Conservation (phyloP, 1,284 basidiomycete genomes). For the Mixia osmundae region DNA sequence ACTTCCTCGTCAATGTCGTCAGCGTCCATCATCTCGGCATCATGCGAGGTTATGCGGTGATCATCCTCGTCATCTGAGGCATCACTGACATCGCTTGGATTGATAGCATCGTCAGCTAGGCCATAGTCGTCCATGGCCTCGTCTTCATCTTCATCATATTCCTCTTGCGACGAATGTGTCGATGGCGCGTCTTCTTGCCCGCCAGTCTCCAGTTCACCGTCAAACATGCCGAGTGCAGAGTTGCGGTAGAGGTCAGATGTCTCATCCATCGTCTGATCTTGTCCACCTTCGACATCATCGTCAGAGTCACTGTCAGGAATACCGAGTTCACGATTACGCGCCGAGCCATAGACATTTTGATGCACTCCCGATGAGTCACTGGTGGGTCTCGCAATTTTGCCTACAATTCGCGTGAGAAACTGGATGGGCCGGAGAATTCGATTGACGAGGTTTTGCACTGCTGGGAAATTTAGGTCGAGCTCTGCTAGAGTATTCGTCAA, state of each 20-base stretch:
- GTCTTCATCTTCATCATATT: slow-evolving; percentile 12
- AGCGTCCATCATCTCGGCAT: slow-evolving; percentile 3
- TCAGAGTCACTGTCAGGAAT: slow-evolving; percentile 19
- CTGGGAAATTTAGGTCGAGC: slow-evolving; percentile 85
- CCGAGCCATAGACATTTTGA: slow-evolving; percentile 32
- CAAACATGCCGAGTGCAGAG: slow-evolving; percentile 83
- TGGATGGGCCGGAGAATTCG: slow-evolving; percentile 74
- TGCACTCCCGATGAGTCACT: too few relatives aligned
- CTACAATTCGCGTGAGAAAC: slow-evolving; percentile 80
- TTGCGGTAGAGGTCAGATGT: slow-evolving; percentile 89
- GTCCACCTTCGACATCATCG: slow-evolving; percentile 33
- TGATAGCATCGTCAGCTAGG: slow-evolving; percentile 19
- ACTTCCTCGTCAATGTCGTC: slow-evolving; percentile 2
- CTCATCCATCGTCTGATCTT: slow-evolving; percentile 41
- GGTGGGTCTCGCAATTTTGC: slow-evolving; percentile 44
- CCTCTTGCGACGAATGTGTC: too few relatives aligned
- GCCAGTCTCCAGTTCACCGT: slow-evolving; percentile 19
- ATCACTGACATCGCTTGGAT: slow-evolving; percentile 18
- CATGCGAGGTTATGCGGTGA: slow-evolving; percentile 4
- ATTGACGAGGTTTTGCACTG: slow-evolving; percentile 60
- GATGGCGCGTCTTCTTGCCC: slow-evolving; percentile 16
- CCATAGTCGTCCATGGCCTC: slow-evolving; percentile 22
- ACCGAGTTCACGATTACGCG: too few relatives aligned
- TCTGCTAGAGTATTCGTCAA: slow-evolving; percentile 76
- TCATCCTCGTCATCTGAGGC: slow-evolving; percentile 15